Base-by-base conservation (phyloP, 2,329 filamentous ascomycete genomes). In the Fusarium sp. region DNA sequence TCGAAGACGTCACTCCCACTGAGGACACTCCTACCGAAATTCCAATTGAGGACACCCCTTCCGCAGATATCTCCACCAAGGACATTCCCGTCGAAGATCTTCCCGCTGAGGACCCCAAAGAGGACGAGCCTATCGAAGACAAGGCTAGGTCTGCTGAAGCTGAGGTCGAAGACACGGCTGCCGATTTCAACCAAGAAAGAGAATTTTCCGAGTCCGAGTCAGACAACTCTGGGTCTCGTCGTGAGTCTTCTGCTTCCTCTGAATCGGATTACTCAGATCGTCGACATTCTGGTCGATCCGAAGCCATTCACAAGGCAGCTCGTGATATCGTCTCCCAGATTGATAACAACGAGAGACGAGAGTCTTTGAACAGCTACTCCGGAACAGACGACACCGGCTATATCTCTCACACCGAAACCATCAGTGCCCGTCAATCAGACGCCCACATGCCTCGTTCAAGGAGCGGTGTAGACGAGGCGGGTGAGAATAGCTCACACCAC, bases 291-390 rank as follows among this genome's bases (percentile, higher is more conserved):
- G 71, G 77, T 11, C 77, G 81, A 7, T 84, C 85, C 3, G 83
- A 87, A 68, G 84, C 83, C 35, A 87, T 87, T 61, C 83, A 86
- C 32, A 82, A 81, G 24, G 85, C 84, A 1, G 85, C 85, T 2
- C 78, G 81, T 50, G 83, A 83, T 22, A 84, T 87, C 15, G 79
- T 86, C 11, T 82, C 80, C 4, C 82, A 81, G 40, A 81, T 85
- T 17, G 82, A 83, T 55, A 71, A 78, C 35, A 77, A 81, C 39
- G 59, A 61, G 22, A 58, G 60, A 17, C 67, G 70, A 17, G 70
- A 72, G 28, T 74, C 74, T 1, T 37, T 75, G 73, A 53, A 78
- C 47, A 71, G 63, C 47, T 48, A 54, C 61, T 47, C 48, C 44
- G 65, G 45, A 48, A 67, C 67, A 46, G 64, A 72, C 24, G 71